A percentile compares a stretch with the other conserved stretches of the same genome.
Conservation (phyloP, 257 asterid species). For the Asclepias syriaca region DNA sequence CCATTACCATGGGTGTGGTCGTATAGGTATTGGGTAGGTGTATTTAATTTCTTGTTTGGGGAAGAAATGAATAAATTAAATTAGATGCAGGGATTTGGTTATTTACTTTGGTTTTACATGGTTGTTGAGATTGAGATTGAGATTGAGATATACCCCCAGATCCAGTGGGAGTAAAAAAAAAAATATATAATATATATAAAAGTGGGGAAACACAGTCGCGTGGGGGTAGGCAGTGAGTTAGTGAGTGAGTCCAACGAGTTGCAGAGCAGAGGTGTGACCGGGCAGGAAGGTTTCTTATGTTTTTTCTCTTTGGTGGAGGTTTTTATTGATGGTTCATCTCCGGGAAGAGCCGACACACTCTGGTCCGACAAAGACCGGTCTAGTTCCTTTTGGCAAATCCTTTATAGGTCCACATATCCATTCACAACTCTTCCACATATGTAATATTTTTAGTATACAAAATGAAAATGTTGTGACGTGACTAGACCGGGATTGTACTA, state of each 20-base stretch:
- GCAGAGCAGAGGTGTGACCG: background rate
- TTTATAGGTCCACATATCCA: constrained; percentile 12
- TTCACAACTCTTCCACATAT: constrained; percentile 11
- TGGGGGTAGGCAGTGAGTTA: too few species aligned
- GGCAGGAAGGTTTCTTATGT: background rate
- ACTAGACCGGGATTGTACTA: too few species aligned
- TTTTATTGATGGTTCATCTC: background rate
- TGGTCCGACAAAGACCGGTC: constrained; percentile 53
- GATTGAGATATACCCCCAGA: background rate
- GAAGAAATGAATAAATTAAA: background rate
- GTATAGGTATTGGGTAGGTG: too few species aligned
- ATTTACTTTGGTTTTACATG: background rate
- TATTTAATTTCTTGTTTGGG: too few species aligned
- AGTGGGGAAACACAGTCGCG: background rate
- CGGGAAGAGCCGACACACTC: constrained; percentile 35
- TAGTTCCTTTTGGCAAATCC: constrained; percentile 48
- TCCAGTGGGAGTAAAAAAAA: background rate
- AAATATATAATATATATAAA: background rate
- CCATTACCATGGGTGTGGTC: too few species aligned
- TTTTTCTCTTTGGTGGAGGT: too few species aligned
- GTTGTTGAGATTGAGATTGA: background rate
- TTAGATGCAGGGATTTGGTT: background rate
- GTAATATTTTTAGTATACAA: too few species aligned
- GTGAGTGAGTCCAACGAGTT: background rate
- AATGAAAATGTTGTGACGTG: too few species aligned